These are phyloP conservation scores for Trichoderma guizhouense DNA, from an alignment of 2,329 filamentous ascomycete species.

Conservation along the genomic window DNA sequence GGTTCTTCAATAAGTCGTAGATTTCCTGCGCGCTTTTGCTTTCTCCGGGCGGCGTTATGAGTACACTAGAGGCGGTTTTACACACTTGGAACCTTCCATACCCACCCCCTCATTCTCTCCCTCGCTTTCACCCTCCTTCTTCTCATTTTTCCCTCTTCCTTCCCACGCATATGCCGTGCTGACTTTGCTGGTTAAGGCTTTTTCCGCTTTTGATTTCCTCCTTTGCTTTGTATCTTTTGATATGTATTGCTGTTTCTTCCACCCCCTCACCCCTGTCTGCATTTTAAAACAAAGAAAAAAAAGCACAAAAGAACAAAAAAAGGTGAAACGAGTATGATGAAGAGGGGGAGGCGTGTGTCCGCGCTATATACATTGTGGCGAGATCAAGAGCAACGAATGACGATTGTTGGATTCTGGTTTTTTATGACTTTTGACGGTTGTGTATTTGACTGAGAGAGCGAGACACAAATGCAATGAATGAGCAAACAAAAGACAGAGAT, in stretches of 20 bases:
- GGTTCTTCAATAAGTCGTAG: slow-evolving; percentile 67
- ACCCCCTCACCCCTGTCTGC: slow-evolving; percentile 4
- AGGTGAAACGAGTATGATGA: slow-evolving; percentile 12
- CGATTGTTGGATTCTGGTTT: slow-evolving; percentile 22
- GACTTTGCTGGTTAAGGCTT: slow-evolving; percentile 20
- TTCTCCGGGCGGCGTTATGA: slow-evolving; percentile 27
- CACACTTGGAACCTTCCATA: slow-evolving; percentile 19
- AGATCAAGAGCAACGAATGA: slow-evolving; percentile 18
- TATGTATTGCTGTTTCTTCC: slow-evolving; percentile 4
- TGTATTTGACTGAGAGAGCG: background rate
- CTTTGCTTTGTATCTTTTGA: slow-evolving; percentile 19
- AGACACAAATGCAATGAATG: background rate
- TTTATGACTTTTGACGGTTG: slow-evolving; percentile 14
- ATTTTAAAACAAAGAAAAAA: slow-evolving; percentile 17
- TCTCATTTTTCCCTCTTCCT: slow-evolving; percentile 15
- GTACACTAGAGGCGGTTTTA: slow-evolving; percentile 18
- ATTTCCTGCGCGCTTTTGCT: slow-evolving; percentile 17
- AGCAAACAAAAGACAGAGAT: slow-evolving; percentile 5
- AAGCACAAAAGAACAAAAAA: background rate
- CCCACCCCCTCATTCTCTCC: background rate
- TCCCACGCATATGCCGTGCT: slow-evolving; percentile 10
- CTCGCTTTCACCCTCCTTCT: background rate
- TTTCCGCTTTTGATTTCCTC: slow-evolving; percentile 19
- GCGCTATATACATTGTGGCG: background rate
- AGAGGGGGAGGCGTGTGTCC: background rate